Evolutionary conservation across 768 basidiomycete genomes (phyloP), one percentile per base, ranked within the genome.

Genomic region (Suillus cothurnatus): DNA sequence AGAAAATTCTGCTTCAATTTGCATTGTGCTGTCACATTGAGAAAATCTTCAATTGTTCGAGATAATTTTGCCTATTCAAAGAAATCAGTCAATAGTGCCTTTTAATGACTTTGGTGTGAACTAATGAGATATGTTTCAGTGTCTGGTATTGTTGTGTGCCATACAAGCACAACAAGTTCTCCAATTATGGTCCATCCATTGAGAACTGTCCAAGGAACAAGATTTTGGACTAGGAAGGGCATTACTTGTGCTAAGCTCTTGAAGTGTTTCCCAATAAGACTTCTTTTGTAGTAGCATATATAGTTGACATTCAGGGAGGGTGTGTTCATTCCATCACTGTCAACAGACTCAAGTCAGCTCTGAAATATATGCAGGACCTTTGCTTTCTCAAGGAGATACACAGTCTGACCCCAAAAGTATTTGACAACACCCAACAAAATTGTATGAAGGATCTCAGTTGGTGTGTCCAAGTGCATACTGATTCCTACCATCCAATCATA

Each of bases 381-480:
- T 2, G 57, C 36, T 49, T 73, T 72, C 28, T 73, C 71, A 5
- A 75, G 61, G 1, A 71, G 28, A 38, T 38, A 52, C 2, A 38
- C 31, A 0, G 69, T 71, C 49, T 71, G 67, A 5, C 65, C 68
- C 67, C 71, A 78, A 45, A 73, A 70, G 49, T 78, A 78, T 62
- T 77, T 78, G 43, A 76, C 68, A 17, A 76, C 61, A 6, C 77
- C 75, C 1, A 79, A 69, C 2, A 78, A 68, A 28, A 74, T 62
- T 0, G 74, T 77, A 38, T 77, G 76, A 1, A 78, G 68, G 2
- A 72, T 69, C 60, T 77, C 73, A 0, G 71, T 76, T 0, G 74
- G 78, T 0, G 73, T 81, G 43, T 80, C 76, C 3, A 65, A 39
- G 28, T 77, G 74, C 19, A 76, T 69, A 43, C 77, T 66, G 2